Conservation (phyloP, 192 early-diverging fungal genomes). For the Coemansia nantahalensis region DNA sequence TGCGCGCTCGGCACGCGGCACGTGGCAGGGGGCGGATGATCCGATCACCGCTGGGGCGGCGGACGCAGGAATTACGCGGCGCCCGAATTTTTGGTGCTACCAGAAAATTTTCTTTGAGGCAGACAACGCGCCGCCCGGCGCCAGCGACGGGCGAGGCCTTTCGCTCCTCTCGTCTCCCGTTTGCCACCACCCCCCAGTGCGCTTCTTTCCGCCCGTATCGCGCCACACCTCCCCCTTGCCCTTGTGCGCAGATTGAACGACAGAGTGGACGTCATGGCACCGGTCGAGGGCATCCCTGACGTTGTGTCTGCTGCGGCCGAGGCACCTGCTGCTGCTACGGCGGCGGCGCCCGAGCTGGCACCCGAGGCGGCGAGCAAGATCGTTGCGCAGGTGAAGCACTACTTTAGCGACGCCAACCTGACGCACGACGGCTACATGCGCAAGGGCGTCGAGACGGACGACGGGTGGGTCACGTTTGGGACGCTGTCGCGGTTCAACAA, state of each 20-base stretch:
- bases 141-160: too few species aligned
- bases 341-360: slow-evolving; percentile 1
- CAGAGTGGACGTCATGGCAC: slow-evolving; percentile 16
- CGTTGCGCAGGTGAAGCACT: slow-evolving; percentile 50
- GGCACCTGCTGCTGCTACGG: not conserved
- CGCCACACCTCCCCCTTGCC: too few species aligned
- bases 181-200: too few species aligned
- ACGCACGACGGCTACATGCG: slow-evolving; percentile 51
- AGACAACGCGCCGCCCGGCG: too few species aligned
- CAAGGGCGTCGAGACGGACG: slow-evolving; percentile 24
- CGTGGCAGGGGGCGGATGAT: not conserved
- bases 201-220: too few species aligned
- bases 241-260: too few species aligned
- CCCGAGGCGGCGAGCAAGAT: slow-evolving; percentile 25
- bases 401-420: slow-evolving; percentile 51
- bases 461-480: slow-evolving; percentile 36
- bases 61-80: too few species aligned
- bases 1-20: slow-evolving; percentile 17
- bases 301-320: slow-evolving; percentile 11
- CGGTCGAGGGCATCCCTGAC: slow-evolving; percentile 35
- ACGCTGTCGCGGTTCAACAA: slow-evolving; percentile 46
- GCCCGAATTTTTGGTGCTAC: not conserved
- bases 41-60: too few species aligned
- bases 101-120: too few species aligned
- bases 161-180: too few species aligned